Evolutionary conservation across 2,329 filamentous ascomycete species (phyloP), one percentile per base, ranked within the genome.

Genomic region (Pseudogymnoascus sp.): DNA sequence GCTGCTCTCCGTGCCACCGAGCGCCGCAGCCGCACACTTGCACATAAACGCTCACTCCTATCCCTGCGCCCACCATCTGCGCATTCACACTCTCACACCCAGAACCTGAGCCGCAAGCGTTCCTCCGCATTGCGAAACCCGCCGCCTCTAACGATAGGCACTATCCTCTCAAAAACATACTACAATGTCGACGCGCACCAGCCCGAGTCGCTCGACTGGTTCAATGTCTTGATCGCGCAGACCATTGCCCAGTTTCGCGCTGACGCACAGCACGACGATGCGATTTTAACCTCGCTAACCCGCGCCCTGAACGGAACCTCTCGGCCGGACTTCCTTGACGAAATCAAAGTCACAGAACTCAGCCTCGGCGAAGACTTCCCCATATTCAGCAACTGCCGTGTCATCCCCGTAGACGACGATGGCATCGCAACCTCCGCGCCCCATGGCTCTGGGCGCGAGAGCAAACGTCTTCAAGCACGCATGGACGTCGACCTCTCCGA

Each of bases 401-500:
- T 99, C 63, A 97, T 97, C 65, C 91, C 93, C 1, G 90, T 97
- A 0, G 88, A 91, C 70, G 90, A 93, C 69, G 88, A 93, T 74
- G 89, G 88, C 0, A 75, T 87, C 66, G 62, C 62, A 21, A 63
- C 36, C 28, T 57, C 50, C 2, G 67, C 59, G 8, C 67, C 64
- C 28, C 72, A 69, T 15, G 66, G 64, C 40, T 38, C 64, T 19
- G 21, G 65, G 64, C 35, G 59, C 9, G 42, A 79, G 80, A 35
- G 83, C 21, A 88, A 88, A 0, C 83, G 93, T 40, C 80, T 99
- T 19, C 95, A 99, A 75, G 95, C 95, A 0, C 82, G 93, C 65
- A 96, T 99, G 90, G 95, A 99, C 75, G 93, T 99, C 36, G 95
- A 99, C 74, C 78, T 99, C 64, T 95, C 90, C 76, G 95, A 99